Conservation (phyloP, 345 rosid genomes). For the Ceriops decandra region DNA sequence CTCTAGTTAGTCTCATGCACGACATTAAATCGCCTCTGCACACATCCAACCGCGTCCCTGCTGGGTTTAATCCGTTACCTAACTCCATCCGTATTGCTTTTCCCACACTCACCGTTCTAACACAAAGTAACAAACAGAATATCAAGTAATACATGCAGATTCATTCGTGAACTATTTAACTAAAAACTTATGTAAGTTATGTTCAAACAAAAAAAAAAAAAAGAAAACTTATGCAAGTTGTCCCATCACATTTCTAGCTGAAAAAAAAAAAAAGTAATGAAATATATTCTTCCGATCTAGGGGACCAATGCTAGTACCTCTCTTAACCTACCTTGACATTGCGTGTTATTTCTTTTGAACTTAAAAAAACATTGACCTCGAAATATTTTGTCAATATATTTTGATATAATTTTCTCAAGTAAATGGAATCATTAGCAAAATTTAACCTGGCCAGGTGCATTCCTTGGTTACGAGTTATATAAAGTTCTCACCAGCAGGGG, state of each 20-base stretch:
- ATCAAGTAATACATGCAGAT: background rate
- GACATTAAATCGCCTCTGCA: background rate
- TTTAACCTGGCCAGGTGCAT: background rate
- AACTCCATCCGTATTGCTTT: background rate
- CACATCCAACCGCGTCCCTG: conserved; percentile 17
- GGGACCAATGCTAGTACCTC: background rate
- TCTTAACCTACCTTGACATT: background rate
- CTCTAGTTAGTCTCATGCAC: conserved; percentile 13
- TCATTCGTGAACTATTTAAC: background rate
- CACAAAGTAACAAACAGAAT: background rate
- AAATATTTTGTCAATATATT: conserved; percentile 3
- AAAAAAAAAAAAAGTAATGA: too few relatives aligned
- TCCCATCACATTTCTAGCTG: too few relatives aligned
- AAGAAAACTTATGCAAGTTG: background rate
- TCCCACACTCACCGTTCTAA: background rate
- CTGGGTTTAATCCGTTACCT: conserved; percentile 1
- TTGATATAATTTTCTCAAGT: background rate
- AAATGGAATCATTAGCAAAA: too few relatives aligned
- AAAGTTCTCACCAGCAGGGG: background rate
- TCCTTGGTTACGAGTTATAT: background rate
- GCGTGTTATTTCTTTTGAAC: too few relatives aligned
- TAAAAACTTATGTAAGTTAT: background rate
- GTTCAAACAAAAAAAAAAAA: background rate
- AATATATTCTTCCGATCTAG: too few relatives aligned
- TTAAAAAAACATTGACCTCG: background rate